These are phyloP conservation scores for Tillandsia leiboldiana DNA, from an alignment of 176 grass and related monocot genomes.

Conservation along the genomic window DNA sequence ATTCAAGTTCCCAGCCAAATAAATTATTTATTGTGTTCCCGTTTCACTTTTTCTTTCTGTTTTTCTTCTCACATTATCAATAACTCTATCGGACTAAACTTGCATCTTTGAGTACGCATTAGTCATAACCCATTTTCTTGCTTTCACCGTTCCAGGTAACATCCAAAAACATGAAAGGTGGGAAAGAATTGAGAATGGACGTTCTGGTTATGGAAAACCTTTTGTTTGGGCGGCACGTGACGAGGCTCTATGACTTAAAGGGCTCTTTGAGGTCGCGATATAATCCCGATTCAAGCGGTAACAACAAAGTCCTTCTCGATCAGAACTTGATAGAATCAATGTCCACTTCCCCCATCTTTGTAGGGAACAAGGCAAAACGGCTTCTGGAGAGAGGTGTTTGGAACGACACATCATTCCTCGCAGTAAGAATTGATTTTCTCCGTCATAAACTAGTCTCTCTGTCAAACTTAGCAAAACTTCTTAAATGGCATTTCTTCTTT, in stretches of 20 bases:
- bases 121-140: background rate
- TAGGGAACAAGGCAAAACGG: constrained; percentile 80
- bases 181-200: constrained; percentile 88
- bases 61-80: too few relatives aligned
- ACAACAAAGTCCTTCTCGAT: constrained; percentile 93
- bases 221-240: constrained; percentile 67
- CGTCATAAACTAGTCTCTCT: background rate
- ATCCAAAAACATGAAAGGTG: constrained; percentile 60
- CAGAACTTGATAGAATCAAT: constrained; percentile 91
- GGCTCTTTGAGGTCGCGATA: constrained; percentile 92
- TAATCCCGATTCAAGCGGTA: constrained; percentile 83
- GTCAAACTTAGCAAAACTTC: background rate
- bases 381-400: constrained; percentile 93
- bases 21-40: too few relatives aligned
- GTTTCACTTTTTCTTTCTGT: too few relatives aligned
- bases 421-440: constrained; percentile 45
- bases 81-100: too few relatives aligned
- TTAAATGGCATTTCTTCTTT: background rate
- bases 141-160: constrained; percentile 30
- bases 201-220: constrained; percentile 99
- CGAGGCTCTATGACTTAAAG: constrained; percentile 90
- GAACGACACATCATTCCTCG: constrained; percentile 94
- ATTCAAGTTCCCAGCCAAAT: too few relatives aligned
- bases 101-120: background rate
- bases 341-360: constrained; percentile 98